Conservation (phyloP, 331 rosid species). For the Quercus lobata region DNA sequence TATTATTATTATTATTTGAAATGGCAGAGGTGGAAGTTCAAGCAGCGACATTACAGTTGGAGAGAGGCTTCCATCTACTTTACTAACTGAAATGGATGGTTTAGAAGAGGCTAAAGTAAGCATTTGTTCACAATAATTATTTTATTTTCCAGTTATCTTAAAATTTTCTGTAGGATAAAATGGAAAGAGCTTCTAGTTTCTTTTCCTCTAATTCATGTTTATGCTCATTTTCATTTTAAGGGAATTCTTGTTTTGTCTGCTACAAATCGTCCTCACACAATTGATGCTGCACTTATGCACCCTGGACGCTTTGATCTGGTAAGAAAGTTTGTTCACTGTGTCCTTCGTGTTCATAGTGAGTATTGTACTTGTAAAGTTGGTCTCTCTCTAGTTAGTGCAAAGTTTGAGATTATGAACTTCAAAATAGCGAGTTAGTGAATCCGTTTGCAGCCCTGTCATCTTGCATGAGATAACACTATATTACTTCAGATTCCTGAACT, state of each 20-base stretch:
- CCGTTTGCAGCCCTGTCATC: background rate
- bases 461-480: background rate
- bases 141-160: background rate
- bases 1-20: constrained; percentile 2
- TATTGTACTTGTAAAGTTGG: background rate
- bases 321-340: background rate
- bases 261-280: constrained; percentile 90
- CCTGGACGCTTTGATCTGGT: constrained; percentile 94
- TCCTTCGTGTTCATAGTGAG: background rate
- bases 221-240: constrained; percentile 30
- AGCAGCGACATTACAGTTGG: constrained; percentile 57
- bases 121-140: background rate
- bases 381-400: background rate
- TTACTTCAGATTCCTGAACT: background rate
- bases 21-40: constrained; percentile 76
- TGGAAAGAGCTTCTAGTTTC: constrained; percentile 10
- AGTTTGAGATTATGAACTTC: background rate
- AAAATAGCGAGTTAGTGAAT: background rate
- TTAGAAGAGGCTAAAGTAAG: constrained; percentile 83
- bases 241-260: constrained; percentile 95
- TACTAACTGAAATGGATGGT: constrained; percentile 96
- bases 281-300: constrained; percentile 89
- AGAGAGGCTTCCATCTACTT: constrained; percentile 88
- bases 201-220: background rate
- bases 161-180: background rate